Conservation (phyloP, 352 stramenopile genomes). For the Globisporangium radiosum region DNA sequence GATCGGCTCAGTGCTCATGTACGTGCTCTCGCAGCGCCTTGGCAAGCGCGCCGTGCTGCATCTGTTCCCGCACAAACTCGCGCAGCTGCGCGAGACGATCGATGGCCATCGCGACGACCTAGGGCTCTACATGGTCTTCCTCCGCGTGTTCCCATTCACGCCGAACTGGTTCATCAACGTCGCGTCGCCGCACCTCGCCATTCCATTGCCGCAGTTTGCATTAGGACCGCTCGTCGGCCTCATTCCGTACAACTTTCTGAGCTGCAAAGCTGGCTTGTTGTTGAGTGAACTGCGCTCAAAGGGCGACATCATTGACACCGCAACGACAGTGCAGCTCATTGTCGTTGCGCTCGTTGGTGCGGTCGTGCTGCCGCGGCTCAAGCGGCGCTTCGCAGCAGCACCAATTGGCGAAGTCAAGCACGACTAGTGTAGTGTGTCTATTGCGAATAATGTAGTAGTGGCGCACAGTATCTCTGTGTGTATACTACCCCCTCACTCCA, state of each 20-base stretch:
- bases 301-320: slow-evolving; percentile 73
- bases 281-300: slow-evolving; percentile 60
- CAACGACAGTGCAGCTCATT: slow-evolving; percentile 66
- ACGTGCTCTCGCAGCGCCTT: slow-evolving; percentile 51
- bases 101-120: slow-evolving; percentile 69
- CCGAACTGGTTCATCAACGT: slow-evolving; percentile 87
- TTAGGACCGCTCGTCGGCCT: slow-evolving; percentile 58
- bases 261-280: slow-evolving; percentile 74
- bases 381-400: slow-evolving; percentile 48
- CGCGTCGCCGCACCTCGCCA: slow-evolving; percentile 64
- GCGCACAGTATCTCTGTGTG: too few relatives aligned
- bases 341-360: slow-evolving; percentile 55
- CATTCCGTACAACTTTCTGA: slow-evolving; percentile 82
- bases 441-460: too few relatives aligned
- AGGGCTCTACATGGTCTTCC: slow-evolving; percentile 77
- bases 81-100: slow-evolving; percentile 41
- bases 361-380: slow-evolving; percentile 54
- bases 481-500: too few relatives aligned
- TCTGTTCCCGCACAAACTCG: slow-evolving; percentile 47
- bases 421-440: slow-evolving; percentile 12
- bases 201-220: slow-evolving; percentile 55
- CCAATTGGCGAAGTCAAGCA: slow-evolving; percentile 17
- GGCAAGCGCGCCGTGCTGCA: slow-evolving; percentile 44
- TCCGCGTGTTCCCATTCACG: slow-evolving; percentile 78
- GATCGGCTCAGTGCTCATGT: slow-evolving; percentile 72